Evolutionary conservation across 306 rosid genomes (phyloP), one percentile per base, ranked within the genome.

Genomic region (Prunus mongolica): DNA sequence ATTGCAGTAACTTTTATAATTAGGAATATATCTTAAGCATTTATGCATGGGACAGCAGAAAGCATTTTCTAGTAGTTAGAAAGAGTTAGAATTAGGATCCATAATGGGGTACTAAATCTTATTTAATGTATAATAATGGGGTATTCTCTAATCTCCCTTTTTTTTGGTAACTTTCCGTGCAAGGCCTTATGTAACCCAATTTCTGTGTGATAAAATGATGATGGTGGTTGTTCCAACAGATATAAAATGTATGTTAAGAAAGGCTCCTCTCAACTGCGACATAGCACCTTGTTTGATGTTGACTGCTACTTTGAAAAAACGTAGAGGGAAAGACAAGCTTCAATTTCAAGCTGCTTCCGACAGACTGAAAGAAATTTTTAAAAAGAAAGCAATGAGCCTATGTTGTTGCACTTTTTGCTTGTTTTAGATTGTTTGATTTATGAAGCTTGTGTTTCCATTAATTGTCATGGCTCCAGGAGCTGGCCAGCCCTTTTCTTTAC

Each of bases 141-240:
- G 6, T n/a, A 20, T 24, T 57, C 63, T 22, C 15, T 56, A 1
- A 56, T 25, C 34, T 12, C 34, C 7, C 1, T 24, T 60, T 60
- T 61, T 28, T 13, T 2, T 27, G 18, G 49, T 86, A 61, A 76
- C 92, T 84, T 89, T 45, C 76, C 85, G 80, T 87, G 49, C 76
- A 89, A 87, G 89, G 73, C 82, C 80, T 79, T 80, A 63, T 70
- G 69, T 41, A 71, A 69, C 69, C 73, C 68, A 73, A 72, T 65
- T 34, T 65, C 15, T 38, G 49, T 10, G 0, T 4, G 27, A 34
- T 10, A 77, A 71, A 62, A 54, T 62, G 15, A 58, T 44, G 30
- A 44, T 25, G 58, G 32, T 71, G 84, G 93, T 88, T 76, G 93
- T 88, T 88, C 76, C 67, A 84, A 87, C 82, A 51, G 77, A 88